Percentiles rank a stretch among this genome's conserved stretches.
Evolutionary conservation across 2,329 filamentous ascomycete species (phyloP).

Genomic region (Pestalotiopsis sp.): DNA sequence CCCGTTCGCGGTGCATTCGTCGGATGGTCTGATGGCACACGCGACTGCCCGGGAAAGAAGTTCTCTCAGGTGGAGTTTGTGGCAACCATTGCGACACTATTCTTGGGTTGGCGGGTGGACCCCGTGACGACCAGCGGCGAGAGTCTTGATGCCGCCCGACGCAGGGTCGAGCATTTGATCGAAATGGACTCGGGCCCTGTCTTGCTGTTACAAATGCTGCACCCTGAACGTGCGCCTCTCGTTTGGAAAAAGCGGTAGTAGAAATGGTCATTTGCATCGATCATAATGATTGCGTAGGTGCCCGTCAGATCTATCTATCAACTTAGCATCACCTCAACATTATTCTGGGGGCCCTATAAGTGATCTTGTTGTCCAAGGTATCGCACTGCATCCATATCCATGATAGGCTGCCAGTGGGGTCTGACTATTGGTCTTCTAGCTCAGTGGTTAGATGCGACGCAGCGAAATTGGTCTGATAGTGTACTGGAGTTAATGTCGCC

Average conservation of each 20-base stretch:
- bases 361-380: too few species aligned
- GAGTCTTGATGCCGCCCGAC: slow-evolving; percentile 6
- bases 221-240: slow-evolving; percentile 16
- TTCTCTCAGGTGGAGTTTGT: slow-evolving; percentile 24
- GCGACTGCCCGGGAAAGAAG: slow-evolving; percentile 24
- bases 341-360: too few species aligned
- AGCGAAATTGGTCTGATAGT: too few species aligned
- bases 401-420: too few species aligned
- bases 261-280: not conserved
- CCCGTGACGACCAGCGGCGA: slow-evolving; percentile 22
- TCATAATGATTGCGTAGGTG: too few species aligned
- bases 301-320: too few species aligned
- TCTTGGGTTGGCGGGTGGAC: slow-evolving; percentile 23
- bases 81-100: slow-evolving; percentile 19
- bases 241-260: slow-evolving; percentile 13
- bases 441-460: too few species aligned
- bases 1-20: slow-evolving; percentile 18
- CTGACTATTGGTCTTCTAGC: too few species aligned
- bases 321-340: too few species aligned
- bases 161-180: slow-evolving; percentile 12
- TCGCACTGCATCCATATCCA: too few species aligned
- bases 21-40: slow-evolving; percentile 22
- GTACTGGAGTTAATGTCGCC: too few species aligned
- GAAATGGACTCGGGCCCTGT: not conserved
- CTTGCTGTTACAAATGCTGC: slow-evolving; percentile 17